Conservation (phyloP, 2,329 filamentous ascomycete species). For the Beauveria brongniartii region DNA sequence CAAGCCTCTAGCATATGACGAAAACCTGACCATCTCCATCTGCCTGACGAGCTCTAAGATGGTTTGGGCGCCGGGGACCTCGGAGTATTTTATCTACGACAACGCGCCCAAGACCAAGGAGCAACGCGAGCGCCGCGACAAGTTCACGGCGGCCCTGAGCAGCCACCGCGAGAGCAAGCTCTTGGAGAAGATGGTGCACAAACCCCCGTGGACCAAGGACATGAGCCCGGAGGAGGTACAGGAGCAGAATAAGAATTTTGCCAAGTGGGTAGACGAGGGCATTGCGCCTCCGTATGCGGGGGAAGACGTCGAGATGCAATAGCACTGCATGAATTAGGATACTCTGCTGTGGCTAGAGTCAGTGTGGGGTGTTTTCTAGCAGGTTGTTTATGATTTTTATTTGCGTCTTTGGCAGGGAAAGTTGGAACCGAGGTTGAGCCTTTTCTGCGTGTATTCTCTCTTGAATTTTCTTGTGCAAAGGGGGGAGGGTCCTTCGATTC, state of each 20-base stretch:
- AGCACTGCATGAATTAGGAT: not conserved
- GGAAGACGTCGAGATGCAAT: slow-evolving; percentile 26
- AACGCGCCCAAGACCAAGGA: slow-evolving; percentile 60
- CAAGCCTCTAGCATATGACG: slow-evolving; percentile 53
- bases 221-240: slow-evolving; percentile 70
- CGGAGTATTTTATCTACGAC: slow-evolving; percentile 66
- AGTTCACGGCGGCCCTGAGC: slow-evolving; percentile 43
- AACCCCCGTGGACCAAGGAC: slow-evolving; percentile 73
- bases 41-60: slow-evolving; percentile 74
- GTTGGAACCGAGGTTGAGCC: not conserved
- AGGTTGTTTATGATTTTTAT: slow-evolving; percentile 15
- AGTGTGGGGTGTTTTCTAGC: not conserved
- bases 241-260: slow-evolving; percentile 60
- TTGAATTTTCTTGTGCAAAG: slow-evolving; percentile 5
- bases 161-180: slow-evolving; percentile 63
- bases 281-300: slow-evolving; percentile 27
- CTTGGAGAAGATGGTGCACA: slow-evolving; percentile 73
- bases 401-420: not conserved
- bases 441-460: slow-evolving; percentile 2
- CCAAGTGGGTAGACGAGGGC: slow-evolving; percentile 45
- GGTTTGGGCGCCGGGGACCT: slow-evolving; percentile 62
- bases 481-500: not conserved
- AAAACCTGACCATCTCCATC: slow-evolving; percentile 64
- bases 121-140: slow-evolving; percentile 42
- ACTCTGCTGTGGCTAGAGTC: not conserved